Conservation (phyloP, 2,329 filamentous ascomycete genomes). For the Aspergillus alliaceus region DNA sequence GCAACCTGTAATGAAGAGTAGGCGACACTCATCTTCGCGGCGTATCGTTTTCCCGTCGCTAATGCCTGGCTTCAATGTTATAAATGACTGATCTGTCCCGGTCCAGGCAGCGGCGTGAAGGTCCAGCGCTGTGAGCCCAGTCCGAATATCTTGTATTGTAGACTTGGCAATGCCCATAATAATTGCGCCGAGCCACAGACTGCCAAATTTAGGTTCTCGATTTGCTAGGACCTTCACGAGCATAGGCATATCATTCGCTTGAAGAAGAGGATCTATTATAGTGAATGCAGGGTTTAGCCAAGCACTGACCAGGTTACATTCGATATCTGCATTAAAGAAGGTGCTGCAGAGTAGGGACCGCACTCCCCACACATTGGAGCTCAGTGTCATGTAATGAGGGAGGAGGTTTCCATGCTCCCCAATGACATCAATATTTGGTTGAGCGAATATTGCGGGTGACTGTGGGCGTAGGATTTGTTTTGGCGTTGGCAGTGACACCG, state of each 20-base stretch:
- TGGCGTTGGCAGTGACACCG: neutral
- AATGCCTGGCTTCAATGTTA: neutral
- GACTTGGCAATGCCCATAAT: slow-evolving; percentile 12
- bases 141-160: slow-evolving; percentile 12
- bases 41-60: neutral
- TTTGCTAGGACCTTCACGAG: slow-evolving; percentile 14
- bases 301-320: slow-evolving; percentile 26
- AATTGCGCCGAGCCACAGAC: slow-evolving; percentile 24
- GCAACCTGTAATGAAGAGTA: neutral
- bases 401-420: neutral
- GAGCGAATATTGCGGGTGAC: neutral
- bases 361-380: slow-evolving; percentile 22
- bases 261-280: slow-evolving; percentile 13
- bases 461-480: neutral
- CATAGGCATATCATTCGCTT: neutral
- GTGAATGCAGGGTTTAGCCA: slow-evolving; percentile 23
- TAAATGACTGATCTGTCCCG: neutral
- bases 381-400: slow-evolving; percentile 8
- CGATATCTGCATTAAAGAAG: slow-evolving; percentile 23
- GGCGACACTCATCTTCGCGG: slow-evolving; percentile 1
- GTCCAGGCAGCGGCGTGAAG: neutral
- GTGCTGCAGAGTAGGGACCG: slow-evolving; percentile 24
- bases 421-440: slow-evolving; percentile 9
- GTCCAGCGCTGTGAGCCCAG: slow-evolving; percentile 14
- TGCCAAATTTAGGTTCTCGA: slow-evolving; percentile 14